Base-by-base conservation (phyloP, 805 yeast genomes). In the Monosporozyma yasuniensis region DNA sequence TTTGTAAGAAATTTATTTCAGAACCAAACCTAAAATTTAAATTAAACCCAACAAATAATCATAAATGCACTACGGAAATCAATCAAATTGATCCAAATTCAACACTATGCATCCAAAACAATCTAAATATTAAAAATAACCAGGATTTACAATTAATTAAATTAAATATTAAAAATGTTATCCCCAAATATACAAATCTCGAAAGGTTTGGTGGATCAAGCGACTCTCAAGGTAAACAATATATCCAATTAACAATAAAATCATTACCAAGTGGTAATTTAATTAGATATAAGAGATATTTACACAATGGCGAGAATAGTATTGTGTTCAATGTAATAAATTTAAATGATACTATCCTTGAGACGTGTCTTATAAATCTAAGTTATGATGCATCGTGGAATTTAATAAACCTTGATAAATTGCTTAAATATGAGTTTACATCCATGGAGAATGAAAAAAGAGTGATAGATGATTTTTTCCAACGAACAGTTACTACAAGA, bases 311-410 rank as follows among this genome's bases (percentile, higher is more conserved):
- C 16, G 42, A 48, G 39, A 50, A 60, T 25, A 47, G 50, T 37
- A 19, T 64, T 42, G 50, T 56, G 44, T 45, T 54, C 14, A 47
- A 49, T 30, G 46, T 53, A 10, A 16, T 35, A 4, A 35, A 18
- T 45, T 14, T 39, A 10, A 41, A 32, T 10, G 42, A 51, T 30
- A 42, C 46, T 2, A 28, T 23, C 8, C 49, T 67, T 34, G 56
- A 56, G 12, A 25, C 68, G 2, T 70, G 73, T 50, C 55, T 68
- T 16, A 44, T 51, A 5, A 69, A 69, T 49, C 28, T 52, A 16
- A 62, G 64, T 7, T 57, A 44, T 35, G 73, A 70, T 54, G 56
- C 60, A 2, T 68, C 73, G 3, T 70, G 74, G 74, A 48, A 54
- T 11, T 55, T 63, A 16, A 47, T 57, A 12, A 68, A 65, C 48